Evolutionary conservation across 1,139 yeast genomes (phyloP), one percentile per base, ranked within the genome.

Genomic region (Sugiyamaella paludigena): DNA sequence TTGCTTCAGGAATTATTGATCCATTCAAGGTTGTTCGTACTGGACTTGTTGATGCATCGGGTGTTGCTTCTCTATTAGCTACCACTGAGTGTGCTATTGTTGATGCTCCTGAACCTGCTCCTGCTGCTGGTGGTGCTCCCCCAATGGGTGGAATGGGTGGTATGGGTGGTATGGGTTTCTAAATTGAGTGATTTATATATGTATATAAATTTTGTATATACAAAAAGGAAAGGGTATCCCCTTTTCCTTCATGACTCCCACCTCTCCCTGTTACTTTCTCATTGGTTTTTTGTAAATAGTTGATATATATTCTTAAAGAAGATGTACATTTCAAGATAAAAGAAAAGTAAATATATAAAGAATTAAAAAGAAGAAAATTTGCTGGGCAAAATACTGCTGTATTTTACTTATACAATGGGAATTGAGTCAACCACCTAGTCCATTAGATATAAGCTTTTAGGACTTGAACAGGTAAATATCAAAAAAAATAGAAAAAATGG

Each of bases 31-130:
- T 94, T 65, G 98, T 94, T 58, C 88, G 95, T 78, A 85, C 89
- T 62, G 98, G 98, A 60, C 79, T 92, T 65, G 92, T 89, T 51
- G 98, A 92, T 65, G 99, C 99, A 53, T 80, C 95, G 50, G 96
- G 98, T 76, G 98, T 92, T 60, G 98, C 99, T 47, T 89, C 98
- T 28, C 79, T 92, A 70, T 81, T 92, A 71, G 98, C 98, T 60
- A 94, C 98, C 51, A 92, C 98, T 57, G 99, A 92, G 76, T 94
- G 97, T 73, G 97, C 98, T 58, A 88, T 92, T 67, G 98, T 91
- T 55, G 97, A 91, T 64, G 96, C 95, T 63, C 97, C 97, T 62
- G 91, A 87, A 74, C 78, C 83, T 60, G 72, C 84, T 58, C 80
- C 89, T 57, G 78, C 87, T 52, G 78, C 82, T 59, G 80, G 80